A percentile compares a stretch with the other conserved stretches of the same genome.
These are phyloP conservation scores for Candida berthetii DNA, from an alignment of 805 yeast genomes.

Conservation along the genomic window DNA sequence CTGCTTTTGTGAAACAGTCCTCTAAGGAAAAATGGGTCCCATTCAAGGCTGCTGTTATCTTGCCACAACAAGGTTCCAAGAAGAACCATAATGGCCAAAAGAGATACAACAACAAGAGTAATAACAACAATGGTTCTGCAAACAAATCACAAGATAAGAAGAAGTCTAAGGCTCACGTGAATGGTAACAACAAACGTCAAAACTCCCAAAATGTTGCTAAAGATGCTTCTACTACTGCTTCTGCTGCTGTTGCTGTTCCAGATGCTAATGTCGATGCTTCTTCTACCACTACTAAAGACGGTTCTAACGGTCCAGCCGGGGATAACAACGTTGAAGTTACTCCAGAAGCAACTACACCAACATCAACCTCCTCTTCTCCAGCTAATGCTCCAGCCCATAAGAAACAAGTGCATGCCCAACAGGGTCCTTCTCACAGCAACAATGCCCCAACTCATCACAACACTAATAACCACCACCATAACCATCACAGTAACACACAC, in stretches of 20 bases:
- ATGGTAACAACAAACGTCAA: not conserved
- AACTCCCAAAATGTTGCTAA: not conserved
- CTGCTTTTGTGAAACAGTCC: slow-evolving; percentile 1
- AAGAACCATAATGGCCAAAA: slow-evolving; percentile 14
- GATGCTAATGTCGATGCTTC: not conserved
- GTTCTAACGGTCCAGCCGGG: not conserved
- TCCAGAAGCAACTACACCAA: slow-evolving; percentile 4
- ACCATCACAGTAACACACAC: slow-evolving; percentile 6
- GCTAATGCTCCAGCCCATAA: not conserved
- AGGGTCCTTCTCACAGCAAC: slow-evolving; percentile 2
- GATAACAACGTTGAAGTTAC: not conserved
- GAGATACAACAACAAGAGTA: slow-evolving; percentile 12
- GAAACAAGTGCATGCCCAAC: not conserved
- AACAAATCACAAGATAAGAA: slow-evolving; percentile 1
- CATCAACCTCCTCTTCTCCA: slow-evolving; percentile 6
- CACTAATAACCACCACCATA: slow-evolving; percentile 2
- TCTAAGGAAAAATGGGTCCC: slow-evolving; percentile 67
- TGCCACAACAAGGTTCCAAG: slow-evolving; percentile 23
- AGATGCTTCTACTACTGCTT: not conserved
- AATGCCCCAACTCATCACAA: not conserved
- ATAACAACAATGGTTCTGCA: slow-evolving; percentile 3
- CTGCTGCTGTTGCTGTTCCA: not conserved
- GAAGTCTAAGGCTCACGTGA: not conserved
- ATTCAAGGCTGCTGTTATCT: slow-evolving; percentile 49
- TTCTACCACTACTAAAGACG: not conserved